Conservation (phyloP, 2,329 filamentous ascomycete species). For the Sporothrix brasiliensis region DNA sequence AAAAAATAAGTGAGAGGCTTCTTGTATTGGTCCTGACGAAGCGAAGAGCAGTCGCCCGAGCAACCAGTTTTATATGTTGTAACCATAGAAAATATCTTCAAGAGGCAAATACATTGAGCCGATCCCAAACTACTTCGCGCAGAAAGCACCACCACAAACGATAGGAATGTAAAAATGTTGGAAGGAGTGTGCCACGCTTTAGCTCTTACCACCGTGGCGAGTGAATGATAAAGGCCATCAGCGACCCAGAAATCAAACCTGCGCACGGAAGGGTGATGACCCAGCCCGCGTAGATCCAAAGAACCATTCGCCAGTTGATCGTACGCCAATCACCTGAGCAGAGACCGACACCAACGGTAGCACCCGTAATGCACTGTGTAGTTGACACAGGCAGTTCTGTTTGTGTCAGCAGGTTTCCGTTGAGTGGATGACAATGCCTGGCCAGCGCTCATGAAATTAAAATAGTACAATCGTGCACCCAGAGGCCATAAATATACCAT, state of each 20-base stretch:
- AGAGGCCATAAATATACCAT: no score
- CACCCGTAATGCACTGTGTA: slow-evolving; percentile 65
- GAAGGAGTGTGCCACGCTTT: no score
- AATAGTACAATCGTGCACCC: not conserved
- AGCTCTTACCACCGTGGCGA: slow-evolving; percentile 53
- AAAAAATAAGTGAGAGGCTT: not conserved
- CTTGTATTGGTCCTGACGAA: not conserved
- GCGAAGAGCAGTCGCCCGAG: not conserved
- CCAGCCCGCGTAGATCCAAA: slow-evolving; percentile 63
- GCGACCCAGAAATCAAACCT: slow-evolving; percentile 59
- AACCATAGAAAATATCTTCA: not conserved
- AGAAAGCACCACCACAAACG: no score
- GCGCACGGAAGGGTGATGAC: slow-evolving; percentile 62
- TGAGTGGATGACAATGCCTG: no score
- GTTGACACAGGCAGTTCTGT: slow-evolving; percentile 63
- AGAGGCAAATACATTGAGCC: not conserved
- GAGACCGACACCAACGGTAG: slow-evolving; percentile 64
- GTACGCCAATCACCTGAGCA: slow-evolving; percentile 61
- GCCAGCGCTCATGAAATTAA: no score
- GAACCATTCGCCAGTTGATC: slow-evolving; percentile 66
- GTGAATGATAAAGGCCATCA: slow-evolving; percentile 66
- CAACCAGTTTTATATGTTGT: not conserved
- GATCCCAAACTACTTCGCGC: not conserved
- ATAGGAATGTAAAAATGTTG: no score
- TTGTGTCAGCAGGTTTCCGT: slow-evolving; percentile 33